Evolutionary conservation across 768 basidiomycete species (phyloP), one percentile per base, ranked within the genome.

Genomic region (Sutorius australiensis): DNA sequence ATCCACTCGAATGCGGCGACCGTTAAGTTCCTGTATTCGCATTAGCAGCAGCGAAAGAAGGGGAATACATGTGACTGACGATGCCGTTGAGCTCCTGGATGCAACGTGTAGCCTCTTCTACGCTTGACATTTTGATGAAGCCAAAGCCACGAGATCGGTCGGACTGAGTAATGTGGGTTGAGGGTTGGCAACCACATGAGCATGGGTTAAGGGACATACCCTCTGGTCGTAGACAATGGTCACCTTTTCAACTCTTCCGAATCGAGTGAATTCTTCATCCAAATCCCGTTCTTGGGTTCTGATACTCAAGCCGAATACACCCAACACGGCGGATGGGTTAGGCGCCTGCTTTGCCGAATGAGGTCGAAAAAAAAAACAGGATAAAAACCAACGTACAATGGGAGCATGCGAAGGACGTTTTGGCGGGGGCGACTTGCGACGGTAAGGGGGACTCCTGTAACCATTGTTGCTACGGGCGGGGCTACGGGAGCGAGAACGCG

Each of bases 251-350:
- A 97, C 94, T 33, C 83, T 80, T 21, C 95, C 95, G 59, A 84
- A 89, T 44, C 91, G 81, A 61, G 76, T 82, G 61, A 99, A 98
- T 70, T 97, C 94, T 59, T 95, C 91, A 59, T 98, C 92, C 44
- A 99, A 76, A 67, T 98, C 95, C 38, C 89, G 82, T 67, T 99
- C 95, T 50, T 86, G 81, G 4, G 95, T 98, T 50, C 95, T 83
- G 51, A 99, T 95, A 62, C 92, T 95, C 38, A 98, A 75, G n/a
- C 95, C 95, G 60, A 98, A 99, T n/a, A 98, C 93, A 53, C 95
- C 95, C 56, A 99, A 79, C 31, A 95, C 93, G 55, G 80, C 86
- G 61, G 89, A 87, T 19, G 93, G 89, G 69, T 86, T 87, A 45
- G 92, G 91, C 61, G 87, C 88, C 89, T 92, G 80, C 76, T 77